phyloP scores from a whole-genome alignment of 169 alveolate genomes.

The Eimeria tenella region DNA sequence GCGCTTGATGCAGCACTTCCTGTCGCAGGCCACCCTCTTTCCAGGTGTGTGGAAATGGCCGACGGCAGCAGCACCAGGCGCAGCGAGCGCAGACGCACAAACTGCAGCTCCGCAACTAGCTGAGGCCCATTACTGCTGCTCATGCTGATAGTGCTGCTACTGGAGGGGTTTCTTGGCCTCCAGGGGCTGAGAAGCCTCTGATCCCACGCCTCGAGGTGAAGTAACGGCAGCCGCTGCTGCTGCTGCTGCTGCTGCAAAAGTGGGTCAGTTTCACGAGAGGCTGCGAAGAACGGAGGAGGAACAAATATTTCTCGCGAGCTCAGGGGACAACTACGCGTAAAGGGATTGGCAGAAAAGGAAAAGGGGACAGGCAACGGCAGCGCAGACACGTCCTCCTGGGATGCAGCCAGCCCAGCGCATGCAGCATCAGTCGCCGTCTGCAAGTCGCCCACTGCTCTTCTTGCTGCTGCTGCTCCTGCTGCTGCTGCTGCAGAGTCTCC shows the following conservation, averaged over 20 bases:
- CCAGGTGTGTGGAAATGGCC: not conserved
- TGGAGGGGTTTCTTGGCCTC: conserved; percentile 13
- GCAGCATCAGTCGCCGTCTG: conserved; percentile 17
- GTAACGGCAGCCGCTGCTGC: conserved; percentile 53
- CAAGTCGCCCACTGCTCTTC: not conserved
- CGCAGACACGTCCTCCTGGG: not conserved
- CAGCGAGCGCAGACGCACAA: conserved; percentile 22
- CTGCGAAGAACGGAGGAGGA: not conserved
- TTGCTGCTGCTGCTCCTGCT: conserved; percentile 15
- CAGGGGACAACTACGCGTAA: conserved; percentile 9
- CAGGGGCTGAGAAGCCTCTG: conserved; percentile 44
- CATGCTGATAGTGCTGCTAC: not conserved
- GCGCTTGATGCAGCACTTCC: not conserved
- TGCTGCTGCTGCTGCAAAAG: conserved; percentile 33
- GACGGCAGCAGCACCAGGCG: conserved; percentile 57
- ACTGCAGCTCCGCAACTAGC: conserved; percentile 3
- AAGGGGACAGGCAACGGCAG: not conserved
- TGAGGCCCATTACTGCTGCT: conserved; percentile 38
- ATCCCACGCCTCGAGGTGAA: conserved; percentile 42
- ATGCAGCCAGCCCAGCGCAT: conserved; percentile 8
- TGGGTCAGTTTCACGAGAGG: not conserved
- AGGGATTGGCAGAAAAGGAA: not conserved
- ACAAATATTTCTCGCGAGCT: conserved; percentile 11
- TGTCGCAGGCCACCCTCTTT: not conserved
- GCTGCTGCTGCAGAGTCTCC: not conserved